Evolutionary conservation across 1,139 yeast genomes (phyloP).

Genomic region (Candida labiduridarum): DNA sequence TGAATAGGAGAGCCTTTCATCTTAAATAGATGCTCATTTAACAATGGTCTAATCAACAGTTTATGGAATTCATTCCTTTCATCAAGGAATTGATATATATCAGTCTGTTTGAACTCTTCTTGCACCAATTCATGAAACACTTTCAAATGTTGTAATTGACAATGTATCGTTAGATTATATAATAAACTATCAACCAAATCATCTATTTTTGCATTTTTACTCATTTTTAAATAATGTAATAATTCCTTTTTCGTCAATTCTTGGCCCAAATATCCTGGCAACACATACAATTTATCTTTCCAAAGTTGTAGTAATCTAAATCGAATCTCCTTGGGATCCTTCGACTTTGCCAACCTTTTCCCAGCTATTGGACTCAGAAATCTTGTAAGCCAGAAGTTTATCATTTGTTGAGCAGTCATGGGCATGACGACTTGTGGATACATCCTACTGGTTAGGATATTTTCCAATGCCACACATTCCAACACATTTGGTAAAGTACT

Average conservation of each 20-base stretch:
- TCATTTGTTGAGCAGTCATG: conserved; percentile 39
- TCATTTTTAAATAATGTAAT: conserved; percentile 15
- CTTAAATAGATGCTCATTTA: background rate
- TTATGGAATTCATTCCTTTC: conserved; percentile 15
- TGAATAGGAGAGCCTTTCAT: no score
- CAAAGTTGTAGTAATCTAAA: conserved; percentile 22
- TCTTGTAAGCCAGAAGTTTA: conserved; percentile 41
- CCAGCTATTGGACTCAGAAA: conserved; percentile 23
- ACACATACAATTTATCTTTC: conserved; percentile 13
- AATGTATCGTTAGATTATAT: conserved; percentile 34
- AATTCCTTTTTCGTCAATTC: conserved; percentile 7
- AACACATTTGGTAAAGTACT: conserved; percentile 45
- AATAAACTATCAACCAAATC: conserved; percentile 44
- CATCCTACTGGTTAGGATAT: conserved; percentile 25
- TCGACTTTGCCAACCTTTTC: conserved; percentile 18
- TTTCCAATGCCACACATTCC: conserved; percentile 39
- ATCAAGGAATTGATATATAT: conserved; percentile 16
- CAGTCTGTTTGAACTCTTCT: conserved; percentile 7
- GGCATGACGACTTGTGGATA: conserved; percentile 27
- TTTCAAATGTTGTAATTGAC: conserved; percentile 23
- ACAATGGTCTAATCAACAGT: conserved; percentile 15
- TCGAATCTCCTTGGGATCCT: conserved; percentile 16
- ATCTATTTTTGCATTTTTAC: conserved; percentile 31
- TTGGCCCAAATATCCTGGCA: conserved; percentile 12
- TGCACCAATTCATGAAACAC: conserved; percentile 8